Conservation (phyloP, 768 basidiomycete genomes). For the Rhodosporidiobolus sp. region DNA sequence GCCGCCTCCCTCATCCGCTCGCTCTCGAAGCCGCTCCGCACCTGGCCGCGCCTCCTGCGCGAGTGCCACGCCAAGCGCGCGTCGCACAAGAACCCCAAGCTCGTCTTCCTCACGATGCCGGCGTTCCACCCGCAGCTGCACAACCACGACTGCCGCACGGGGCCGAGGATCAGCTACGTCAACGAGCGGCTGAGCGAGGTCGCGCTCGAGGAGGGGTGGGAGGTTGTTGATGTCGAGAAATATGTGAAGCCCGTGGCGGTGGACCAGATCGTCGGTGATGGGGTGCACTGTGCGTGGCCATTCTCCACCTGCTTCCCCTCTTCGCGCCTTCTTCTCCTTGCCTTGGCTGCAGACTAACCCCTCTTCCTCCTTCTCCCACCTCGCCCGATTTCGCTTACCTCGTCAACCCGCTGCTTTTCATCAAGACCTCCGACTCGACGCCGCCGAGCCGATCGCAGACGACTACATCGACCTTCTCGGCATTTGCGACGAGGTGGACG, state of each 20-base stretch:
- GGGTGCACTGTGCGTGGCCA: conserved; percentile 20
- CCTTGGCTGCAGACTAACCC: not conserved
- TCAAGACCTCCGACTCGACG: not conserved
- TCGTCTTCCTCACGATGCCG: conserved; percentile 22
- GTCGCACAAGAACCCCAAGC: not conserved
- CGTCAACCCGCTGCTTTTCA: not conserved
- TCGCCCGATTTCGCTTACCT: too few relatives aligned
- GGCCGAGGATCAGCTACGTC: conserved; percentile 6
- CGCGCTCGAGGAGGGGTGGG: conserved; percentile 9
- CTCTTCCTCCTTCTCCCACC: not conserved
- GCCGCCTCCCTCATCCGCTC: not conserved
- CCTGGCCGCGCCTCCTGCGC: not conserved
- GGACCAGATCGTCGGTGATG: conserved; percentile 15
- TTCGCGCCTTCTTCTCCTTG: not conserved
- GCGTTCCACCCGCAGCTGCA: conserved; percentile 20
- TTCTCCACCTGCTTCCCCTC: too few relatives aligned
- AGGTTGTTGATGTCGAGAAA: conserved; percentile 12
- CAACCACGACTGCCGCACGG: conserved; percentile 23
- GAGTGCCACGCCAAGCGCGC: not conserved
- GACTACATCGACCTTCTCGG: not conserved
- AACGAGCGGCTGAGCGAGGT: not conserved
- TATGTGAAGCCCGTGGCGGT: conserved; percentile 8
- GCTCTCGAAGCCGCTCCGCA: not conserved
- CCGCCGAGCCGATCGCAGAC: conserved; percentile 4
- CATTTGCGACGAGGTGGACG: conserved; percentile 1